These are phyloP conservation scores for Ottelia alismoides DNA, from an alignment of 106 monocot species.

Conservation along the genomic window DNA sequence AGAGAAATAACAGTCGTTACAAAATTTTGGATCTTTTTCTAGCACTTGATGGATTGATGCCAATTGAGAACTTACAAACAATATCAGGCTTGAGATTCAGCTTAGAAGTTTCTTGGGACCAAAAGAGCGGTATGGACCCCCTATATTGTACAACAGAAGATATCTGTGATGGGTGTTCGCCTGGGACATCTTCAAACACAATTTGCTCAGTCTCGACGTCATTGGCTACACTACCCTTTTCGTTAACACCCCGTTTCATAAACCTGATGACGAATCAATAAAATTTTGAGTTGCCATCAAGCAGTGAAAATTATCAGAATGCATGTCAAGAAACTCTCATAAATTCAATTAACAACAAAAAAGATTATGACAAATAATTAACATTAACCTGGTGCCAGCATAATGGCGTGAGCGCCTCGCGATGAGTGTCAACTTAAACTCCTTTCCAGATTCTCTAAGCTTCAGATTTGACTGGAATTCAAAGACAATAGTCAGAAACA, in stretches of 20 bases:
- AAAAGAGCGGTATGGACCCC: constrained; percentile 91
- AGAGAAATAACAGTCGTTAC: background rate
- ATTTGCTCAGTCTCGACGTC: constrained; percentile 99
- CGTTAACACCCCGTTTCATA: constrained; percentile 88
- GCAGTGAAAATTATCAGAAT: no score
- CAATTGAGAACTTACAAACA: constrained; percentile 74
- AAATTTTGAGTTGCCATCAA: no score
- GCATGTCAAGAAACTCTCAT: no score
- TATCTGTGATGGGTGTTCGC: constrained; percentile 38
- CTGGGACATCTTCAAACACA: constrained; percentile 55
- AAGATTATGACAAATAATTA: no score
- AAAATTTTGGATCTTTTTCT: no score
- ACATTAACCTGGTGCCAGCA: constrained; percentile 76
- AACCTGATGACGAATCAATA: no score
- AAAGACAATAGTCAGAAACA: background rate
- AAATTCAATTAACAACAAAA: no score
- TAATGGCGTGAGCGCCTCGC: constrained; percentile 82
- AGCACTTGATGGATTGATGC: no score
- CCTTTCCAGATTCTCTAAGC: constrained; percentile 53
- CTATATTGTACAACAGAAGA: constrained; percentile 88
- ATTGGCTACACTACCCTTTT: constrained; percentile 84
- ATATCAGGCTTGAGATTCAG: constrained; percentile 93
- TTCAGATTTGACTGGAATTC: constrained; percentile 54
- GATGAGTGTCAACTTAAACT: constrained; percentile 76
- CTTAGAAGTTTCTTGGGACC: constrained; percentile 87